Base-by-base conservation (phyloP, 495 filamentous ascomycete genomes). In the Xylona heveae region DNA sequence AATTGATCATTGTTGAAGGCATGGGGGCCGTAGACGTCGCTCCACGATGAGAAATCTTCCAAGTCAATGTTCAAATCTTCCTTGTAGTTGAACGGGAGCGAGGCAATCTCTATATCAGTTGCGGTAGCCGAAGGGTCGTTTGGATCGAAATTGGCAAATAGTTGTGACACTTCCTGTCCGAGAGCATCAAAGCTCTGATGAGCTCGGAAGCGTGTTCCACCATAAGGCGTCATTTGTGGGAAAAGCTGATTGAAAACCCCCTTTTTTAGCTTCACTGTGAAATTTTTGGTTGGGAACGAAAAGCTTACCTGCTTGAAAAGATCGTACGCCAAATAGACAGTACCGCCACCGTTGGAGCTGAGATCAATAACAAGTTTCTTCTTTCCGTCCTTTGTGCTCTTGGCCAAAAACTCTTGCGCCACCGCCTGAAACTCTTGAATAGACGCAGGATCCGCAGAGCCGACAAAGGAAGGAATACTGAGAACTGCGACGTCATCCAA, bases 1-100 rank as follows among this genome's bases (percentile, higher is more conserved):
- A 59, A 66, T 8, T 50, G 39, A 34, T 64, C 59, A 0, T 49
- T 55, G 14, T 59, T 39, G 20, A 51, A 38, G 0, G 39, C 19
- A 21, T 56, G 38, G 10, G 62, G 61, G 0, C 64, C 64, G 38
- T 54, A 66, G 26, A 63, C 53, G 23, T 71, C 59, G 5, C 46
- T 39, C 67, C 64, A 73, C 3, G 58, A 63, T 4, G 44, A 43
- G 45, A 68, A 73, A n/a, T n/a, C n/a, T n/a, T n/a, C n/a, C n/a
- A n/a, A n/a, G n/a, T n/a, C n/a, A n/a, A n/a, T n/a, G n/a, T n/a
- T n/a, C n/a, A n/a, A n/a, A n/a, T n/a, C n/a, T n/a, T n/a, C n/a
- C n/a, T n/a, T n/a, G n/a, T n/a, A n/a, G 26, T 53, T 54, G 13
- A 37, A 31, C 9, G 46, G 47, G 0, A 60, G 64, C 0, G 40